These are phyloP conservation scores for Centrapalus pauciflorus DNA, from an alignment of 129 eudicot genomes.

Conservation along the genomic window DNA sequence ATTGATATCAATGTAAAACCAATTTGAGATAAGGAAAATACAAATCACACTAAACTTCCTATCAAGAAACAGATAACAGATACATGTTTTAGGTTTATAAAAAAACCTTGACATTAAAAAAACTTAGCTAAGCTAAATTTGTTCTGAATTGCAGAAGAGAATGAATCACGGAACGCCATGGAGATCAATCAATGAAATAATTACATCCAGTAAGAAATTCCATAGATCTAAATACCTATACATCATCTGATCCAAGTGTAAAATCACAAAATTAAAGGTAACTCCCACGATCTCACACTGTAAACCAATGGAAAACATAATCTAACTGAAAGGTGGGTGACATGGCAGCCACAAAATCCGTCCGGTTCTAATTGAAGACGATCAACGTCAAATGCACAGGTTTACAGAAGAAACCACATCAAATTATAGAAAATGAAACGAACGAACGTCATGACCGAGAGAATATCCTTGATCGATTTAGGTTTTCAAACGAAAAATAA, in stretches of 20 bases:
- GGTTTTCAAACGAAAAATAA: not conserved
- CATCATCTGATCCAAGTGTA: not conserved
- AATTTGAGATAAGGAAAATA: not conserved
- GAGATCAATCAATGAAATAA: not conserved
- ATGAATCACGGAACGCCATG: not conserved
- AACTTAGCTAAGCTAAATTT: not conserved
- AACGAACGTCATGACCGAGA: not conserved
- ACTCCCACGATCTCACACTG: conserved; percentile 7
- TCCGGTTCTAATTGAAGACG: not conserved
- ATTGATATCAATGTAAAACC: not conserved
- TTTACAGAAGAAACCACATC: not conserved
- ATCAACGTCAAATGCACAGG: conserved; percentile 4
- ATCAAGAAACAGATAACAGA: not conserved
- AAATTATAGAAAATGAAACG: not conserved
- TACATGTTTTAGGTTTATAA: not conserved
- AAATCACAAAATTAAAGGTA: not conserved
- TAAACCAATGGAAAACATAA: conserved; percentile 7
- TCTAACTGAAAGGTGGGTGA: not conserved
- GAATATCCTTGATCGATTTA: conserved; percentile 12
- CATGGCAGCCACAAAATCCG: not conserved
- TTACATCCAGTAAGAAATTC: not conserved
- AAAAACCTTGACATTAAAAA: not conserved
- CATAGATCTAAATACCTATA: conserved; percentile 12
- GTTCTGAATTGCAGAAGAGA: not conserved
- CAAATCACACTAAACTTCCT: conserved; percentile 1